Evolutionary conservation across 148 eudicot genomes (phyloP), one percentile per base, ranked within the genome.

Genomic region (Nepenthes mirabilis): DNA sequence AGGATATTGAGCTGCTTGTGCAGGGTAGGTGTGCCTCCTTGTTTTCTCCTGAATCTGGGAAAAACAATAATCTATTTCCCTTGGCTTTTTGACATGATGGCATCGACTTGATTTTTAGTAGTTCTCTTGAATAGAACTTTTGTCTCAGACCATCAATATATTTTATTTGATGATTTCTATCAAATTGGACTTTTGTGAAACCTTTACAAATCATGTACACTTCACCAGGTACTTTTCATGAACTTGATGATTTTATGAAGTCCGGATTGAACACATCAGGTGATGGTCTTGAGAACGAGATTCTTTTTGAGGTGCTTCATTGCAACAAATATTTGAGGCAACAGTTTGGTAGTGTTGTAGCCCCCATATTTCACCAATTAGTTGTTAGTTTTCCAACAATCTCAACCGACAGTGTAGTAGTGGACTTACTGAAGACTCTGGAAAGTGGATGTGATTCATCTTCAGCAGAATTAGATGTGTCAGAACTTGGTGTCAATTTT

Each of bases 281-380:
- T 61, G 70, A 76, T 68, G 78, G 64, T 62, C 58, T 74, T 56
- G 81, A 84, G 56, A 75, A 37, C 62, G 86, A 80, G 60, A 81
- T 86, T 71, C 81, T 93, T 36, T 67, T 68, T 48, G 96, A 81
- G 74, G 82, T 88, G 63, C 83, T 93, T 33, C 81, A 67, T 47
- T 88, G 99, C 72, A 59, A 81, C 56, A 70, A 63, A 57, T 66
- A 50, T 68, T 63, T 89, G 59, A 82, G 75, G 65, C 87, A 72
- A 63, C 87, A 74, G 56, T 72, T 93, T 61, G 99, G 99, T 14
- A 79, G 84, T 66, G 85, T 83, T 55, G 70, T 84, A 49, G 81
- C 91, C 36, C 79, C 91, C 69, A 64, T 93, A 66, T 77, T 86
- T 70, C 84, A 82, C 63, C 95, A 88, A 56, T 82, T 89, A 53